These are phyloP conservation scores for Prunus salicina DNA, from an alignment of 306 rosid genomes.

Conservation along the genomic window DNA sequence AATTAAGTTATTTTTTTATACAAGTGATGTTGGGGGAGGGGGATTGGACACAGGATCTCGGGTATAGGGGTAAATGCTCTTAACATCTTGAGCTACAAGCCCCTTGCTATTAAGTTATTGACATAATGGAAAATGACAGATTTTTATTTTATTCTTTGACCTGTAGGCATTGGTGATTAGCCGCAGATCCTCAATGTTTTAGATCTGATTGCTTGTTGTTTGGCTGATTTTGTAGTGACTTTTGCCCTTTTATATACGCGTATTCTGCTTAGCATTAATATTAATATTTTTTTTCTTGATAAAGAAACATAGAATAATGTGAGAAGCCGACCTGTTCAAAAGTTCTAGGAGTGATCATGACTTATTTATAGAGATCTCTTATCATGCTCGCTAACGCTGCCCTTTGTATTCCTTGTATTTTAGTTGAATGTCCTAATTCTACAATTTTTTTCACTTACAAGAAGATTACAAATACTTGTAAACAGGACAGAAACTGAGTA, in stretches of 20 bases:
- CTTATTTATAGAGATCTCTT: neutral
- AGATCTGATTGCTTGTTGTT: neutral
- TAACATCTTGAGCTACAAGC: no score
- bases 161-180: neutral
- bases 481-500: slow-evolving; percentile 93
- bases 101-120: no score
- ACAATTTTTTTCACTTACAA: no score
- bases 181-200: neutral
- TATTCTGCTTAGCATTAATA: neutral
- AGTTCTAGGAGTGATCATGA: neutral
- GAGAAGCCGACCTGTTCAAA: neutral
- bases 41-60: no score
- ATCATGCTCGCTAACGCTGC: neutral
- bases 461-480: slow-evolving; percentile 1
- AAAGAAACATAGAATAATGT: neutral
- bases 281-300: neutral
- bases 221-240: neutral
- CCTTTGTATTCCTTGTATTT: neutral
- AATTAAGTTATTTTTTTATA: no score
- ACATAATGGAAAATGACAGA: no score
- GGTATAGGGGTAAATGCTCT: no score
- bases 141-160: neutral
- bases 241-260: neutral
- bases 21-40: no score
- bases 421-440: neutral